Conservation (phyloP, 2,329 filamentous ascomycete genomes). For the Colletotrichum sp. region DNA sequence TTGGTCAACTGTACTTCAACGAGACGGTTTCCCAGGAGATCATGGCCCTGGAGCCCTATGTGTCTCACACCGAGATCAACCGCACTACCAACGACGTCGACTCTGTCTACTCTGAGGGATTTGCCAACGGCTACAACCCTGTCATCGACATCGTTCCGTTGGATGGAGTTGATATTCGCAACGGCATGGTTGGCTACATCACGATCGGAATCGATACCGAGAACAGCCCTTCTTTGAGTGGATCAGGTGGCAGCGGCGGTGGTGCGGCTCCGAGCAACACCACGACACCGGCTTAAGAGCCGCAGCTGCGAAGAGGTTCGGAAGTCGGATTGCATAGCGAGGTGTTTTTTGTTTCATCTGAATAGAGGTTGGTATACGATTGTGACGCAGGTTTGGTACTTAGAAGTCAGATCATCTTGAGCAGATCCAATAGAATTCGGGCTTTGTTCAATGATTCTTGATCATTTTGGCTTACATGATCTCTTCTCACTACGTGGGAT, state of each 20-base stretch:
- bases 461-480: neutral
- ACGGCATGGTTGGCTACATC: slow-evolving; percentile 1
- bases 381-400: neutral
- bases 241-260: neutral
- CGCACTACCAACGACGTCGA: slow-evolving; percentile 1
- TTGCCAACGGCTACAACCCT: neutral
- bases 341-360: neutral
- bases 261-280: neutral
- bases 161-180: neutral
- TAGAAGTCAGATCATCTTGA: neutral
- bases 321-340: neutral
- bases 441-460: neutral
- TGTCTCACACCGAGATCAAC: slow-evolving; percentile 37
- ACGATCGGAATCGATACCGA: neutral
- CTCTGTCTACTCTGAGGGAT: neutral
- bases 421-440: neutral
- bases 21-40: slow-evolving; percentile 34
- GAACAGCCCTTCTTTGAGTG: neutral
- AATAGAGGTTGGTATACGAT: neutral
- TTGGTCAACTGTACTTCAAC: slow-evolving; percentile 8
- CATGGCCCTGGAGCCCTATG: slow-evolving; percentile 53
- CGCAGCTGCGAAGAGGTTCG: neutral
- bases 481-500: neutral
- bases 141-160: neutral
- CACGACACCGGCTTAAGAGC: neutral